Conservation (phyloP, 805 yeast genomes). For the Wickerhamiella alocasiicola region DNA sequence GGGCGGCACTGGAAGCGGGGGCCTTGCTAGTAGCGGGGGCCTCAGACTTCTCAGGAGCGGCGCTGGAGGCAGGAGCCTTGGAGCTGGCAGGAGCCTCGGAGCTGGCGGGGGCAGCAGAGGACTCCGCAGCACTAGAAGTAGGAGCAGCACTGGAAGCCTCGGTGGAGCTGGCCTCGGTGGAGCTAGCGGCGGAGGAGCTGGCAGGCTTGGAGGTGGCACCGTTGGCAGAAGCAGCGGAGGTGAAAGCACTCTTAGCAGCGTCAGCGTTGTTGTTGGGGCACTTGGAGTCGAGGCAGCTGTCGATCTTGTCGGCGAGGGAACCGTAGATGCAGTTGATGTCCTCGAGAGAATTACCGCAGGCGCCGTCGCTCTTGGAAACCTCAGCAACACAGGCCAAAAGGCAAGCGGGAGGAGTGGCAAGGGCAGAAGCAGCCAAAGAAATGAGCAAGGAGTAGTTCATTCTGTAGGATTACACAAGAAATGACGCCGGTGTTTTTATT, state of each 20-base stretch:
- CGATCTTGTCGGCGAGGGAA: slow-evolving; percentile 41
- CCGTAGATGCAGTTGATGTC: slow-evolving; percentile 33
- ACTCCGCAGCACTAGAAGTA: slow-evolving; percentile 6
- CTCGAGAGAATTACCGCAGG: slow-evolving; percentile 39
- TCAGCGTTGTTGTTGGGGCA: slow-evolving; percentile 49
- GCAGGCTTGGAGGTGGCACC: slow-evolving; percentile 11
- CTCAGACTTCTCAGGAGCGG: slow-evolving; percentile 5
- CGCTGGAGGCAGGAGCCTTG: background rate
- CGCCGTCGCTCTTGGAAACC: slow-evolving; percentile 31
- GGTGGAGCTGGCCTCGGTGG: slow-evolving; percentile 5
- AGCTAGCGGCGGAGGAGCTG: slow-evolving; percentile 7
- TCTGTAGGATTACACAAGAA: background rate
- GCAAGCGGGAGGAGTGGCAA: slow-evolving; percentile 84
- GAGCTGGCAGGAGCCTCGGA: slow-evolving; percentile 12
- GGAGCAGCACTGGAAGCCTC: slow-evolving; percentile 12
- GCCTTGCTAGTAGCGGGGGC: slow-evolving; percentile 7
- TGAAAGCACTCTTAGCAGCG: slow-evolving; percentile 48
- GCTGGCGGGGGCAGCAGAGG: slow-evolving; percentile 1
- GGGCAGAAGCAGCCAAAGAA: slow-evolving; percentile 32
- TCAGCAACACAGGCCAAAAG: slow-evolving; percentile 75
- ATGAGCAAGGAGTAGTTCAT: slow-evolving; percentile 29
- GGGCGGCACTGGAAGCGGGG: slow-evolving; percentile 10
- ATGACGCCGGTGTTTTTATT: background rate
- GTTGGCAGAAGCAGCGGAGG: slow-evolving; percentile 22
- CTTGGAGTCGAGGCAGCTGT: slow-evolving; percentile 47